phyloP scores from a whole-genome alignment of 2,329 filamentous ascomycete species.

The Venturia oleaginea region DNA sequence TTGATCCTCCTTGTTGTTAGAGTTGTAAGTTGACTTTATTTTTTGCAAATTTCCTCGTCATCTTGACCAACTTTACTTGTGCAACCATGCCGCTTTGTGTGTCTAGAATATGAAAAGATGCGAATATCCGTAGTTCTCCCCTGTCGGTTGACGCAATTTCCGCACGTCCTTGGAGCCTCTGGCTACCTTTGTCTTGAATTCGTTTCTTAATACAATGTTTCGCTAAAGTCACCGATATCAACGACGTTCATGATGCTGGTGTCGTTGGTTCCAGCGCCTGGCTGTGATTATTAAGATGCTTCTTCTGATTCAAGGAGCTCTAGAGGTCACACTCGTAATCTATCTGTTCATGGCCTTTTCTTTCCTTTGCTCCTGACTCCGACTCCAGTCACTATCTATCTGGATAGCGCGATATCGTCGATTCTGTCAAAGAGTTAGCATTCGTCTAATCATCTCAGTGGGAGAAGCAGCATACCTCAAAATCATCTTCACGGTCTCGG shows the following conservation, averaged over 20 bases:
- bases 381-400: background rate
- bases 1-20: background rate
- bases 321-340: slow-evolving; percentile 1
- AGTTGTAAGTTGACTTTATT: background rate
- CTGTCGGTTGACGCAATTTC: background rate
- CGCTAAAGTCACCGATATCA: background rate
- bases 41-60: background rate
- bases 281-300: background rate
- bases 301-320: background rate
- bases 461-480: slow-evolving; percentile 59
- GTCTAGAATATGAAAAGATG: background rate
- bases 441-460: slow-evolving; percentile 28
- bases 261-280: background rate
- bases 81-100: background rate
- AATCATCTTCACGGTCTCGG: slow-evolving; percentile 97
- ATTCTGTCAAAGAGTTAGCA: background rate
- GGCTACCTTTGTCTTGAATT: background rate
- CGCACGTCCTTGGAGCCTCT: background rate
- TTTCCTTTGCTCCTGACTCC: background rate
- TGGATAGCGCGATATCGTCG: slow-evolving; percentile 6
- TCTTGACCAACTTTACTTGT: background rate
- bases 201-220: background rate
- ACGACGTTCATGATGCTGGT: background rate
- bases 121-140: background rate
- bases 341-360: background rate